Conservation (phyloP, 1,284 basidiomycete genomes). For the Volvariella surrecta region DNA sequence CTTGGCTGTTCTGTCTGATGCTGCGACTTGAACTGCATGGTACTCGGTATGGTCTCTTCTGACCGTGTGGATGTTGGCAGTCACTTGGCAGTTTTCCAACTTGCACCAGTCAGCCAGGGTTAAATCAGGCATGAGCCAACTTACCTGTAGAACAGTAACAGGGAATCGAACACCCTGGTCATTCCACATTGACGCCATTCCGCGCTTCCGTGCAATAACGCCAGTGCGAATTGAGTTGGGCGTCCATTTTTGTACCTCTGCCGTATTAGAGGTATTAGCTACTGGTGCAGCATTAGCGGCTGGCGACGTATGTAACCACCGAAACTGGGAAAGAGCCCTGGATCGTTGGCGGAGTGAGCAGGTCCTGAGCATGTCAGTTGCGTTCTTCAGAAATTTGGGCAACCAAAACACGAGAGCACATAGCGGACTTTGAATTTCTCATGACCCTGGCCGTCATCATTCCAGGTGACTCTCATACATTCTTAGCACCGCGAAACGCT, state of each 20-base stretch:
- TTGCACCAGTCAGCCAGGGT: constrained; percentile 18
- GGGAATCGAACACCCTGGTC: constrained; percentile 82
- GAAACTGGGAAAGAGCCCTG: too few species aligned
- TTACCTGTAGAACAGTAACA: constrained; percentile 91
- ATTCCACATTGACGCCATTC: constrained; percentile 95
- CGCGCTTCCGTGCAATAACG: constrained; percentile 91
- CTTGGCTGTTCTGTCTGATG: constrained; percentile 60
- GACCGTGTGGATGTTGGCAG: constrained; percentile 60
- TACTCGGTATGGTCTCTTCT: constrained; percentile 65
- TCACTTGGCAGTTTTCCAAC: constrained; percentile 83
- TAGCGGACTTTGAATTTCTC: constrained; percentile 20
- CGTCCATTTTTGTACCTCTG: constrained; percentile 59
- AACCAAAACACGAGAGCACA: constrained; percentile 5
- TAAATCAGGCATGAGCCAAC: constrained; percentile 15
- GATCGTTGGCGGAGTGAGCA: too few species aligned
- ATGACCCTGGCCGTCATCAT: not conserved
- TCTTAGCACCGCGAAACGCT: too few species aligned
- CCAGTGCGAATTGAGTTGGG: constrained; percentile 86
- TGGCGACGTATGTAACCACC: constrained; percentile 29
- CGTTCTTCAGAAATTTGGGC: constrained; percentile 5
- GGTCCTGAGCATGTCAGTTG: constrained; percentile 38
- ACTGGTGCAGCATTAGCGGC: constrained; percentile 19
- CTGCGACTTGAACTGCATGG: constrained; percentile 82
- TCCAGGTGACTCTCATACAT: not conserved
- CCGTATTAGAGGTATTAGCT: constrained; percentile 15